These are phyloP conservation scores for Aspergillus carbonarius DNA, from an alignment of 2,329 filamentous ascomycete species.

Conservation along the genomic window DNA sequence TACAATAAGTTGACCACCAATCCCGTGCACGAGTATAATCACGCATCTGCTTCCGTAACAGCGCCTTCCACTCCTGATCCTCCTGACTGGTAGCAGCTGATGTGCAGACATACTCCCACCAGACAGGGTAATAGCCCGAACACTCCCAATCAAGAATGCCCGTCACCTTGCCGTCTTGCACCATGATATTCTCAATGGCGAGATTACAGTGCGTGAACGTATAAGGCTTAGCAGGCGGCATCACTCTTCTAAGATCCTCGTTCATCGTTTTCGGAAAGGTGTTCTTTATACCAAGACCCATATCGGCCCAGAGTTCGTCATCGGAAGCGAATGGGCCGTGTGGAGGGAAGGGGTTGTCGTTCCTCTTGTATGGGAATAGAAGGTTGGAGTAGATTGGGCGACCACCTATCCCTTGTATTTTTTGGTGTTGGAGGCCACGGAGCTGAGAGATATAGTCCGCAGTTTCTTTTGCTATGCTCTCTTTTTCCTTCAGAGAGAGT, in stretches of 20 bases:
- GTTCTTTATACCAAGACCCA: conserved; percentile 11
- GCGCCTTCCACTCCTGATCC: conserved; percentile 21
- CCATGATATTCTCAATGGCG: conserved; percentile 41
- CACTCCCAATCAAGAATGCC: conserved; percentile 45
- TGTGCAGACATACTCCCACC: conserved; percentile 32
- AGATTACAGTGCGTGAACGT: conserved; percentile 45
- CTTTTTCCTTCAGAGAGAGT: conserved; percentile 17
- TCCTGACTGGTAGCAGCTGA: conserved; percentile 17
- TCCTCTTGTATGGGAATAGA: conserved; percentile 10
- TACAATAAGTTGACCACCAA: conserved; percentile 21
- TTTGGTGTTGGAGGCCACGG: conserved; percentile 15
- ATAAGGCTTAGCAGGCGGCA: conserved; percentile 27
- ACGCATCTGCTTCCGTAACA: conserved; percentile 19
- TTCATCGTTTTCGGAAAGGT: not conserved
- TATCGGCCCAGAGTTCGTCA: conserved; percentile 13
- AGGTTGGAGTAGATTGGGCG: conserved; percentile 12
- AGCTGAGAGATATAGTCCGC: conserved; percentile 22
- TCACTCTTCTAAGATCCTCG: conserved; percentile 11
- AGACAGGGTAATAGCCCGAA: conserved; percentile 41
- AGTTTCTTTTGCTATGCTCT: conserved; percentile 24
- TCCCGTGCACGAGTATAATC: conserved; percentile 19
- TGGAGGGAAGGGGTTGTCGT: not conserved
- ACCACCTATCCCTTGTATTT: conserved; percentile 15
- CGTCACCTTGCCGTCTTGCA: conserved; percentile 35
- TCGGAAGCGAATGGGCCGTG: conserved; percentile 15